Evolutionary conservation across 495 filamentous ascomycete species (phyloP), one percentile per base, ranked within the genome.

Genomic region (Aspergillus heteromorphus): DNA sequence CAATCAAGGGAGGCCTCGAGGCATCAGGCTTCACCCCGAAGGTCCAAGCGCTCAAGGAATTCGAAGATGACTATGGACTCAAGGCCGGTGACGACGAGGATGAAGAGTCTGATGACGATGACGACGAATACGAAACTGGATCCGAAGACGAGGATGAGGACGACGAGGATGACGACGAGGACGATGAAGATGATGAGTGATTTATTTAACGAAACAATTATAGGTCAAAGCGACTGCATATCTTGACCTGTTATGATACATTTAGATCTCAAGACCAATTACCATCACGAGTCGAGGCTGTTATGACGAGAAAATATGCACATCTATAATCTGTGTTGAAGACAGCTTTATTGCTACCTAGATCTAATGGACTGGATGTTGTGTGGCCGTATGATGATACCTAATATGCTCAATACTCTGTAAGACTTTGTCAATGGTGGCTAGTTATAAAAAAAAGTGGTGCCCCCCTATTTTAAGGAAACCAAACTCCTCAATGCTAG

Each of bases 41-140:
- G 51, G 77, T 91, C 21, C 84, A 87, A 61, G 64, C 82, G n/a
- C 75, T 97, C 42, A 83, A 85, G 50, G 80, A 84, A 51, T 97
- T 95, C 67, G 83, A 95, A 65, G 90, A 96, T 61, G 89, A 91
- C 67, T 98, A 98, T 69, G 93, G 92, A 5, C 68, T 97, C 23
- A 81, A 87, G 69, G 77, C 70, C 9, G 84, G 79, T n/a, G 83
- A 83, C 2, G 86, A 81, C 1, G 85, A 87, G 16, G 84, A 80
- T 0, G 81, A 84, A 0, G 82, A 82, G 0, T 82, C 83, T 0
- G 83, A 88, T 0, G 83, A 84, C 0, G 83, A 83, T 0, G 79
- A 80, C 0, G 77, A 82, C 5, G 72, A 71, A 0, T 71, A 71
- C 3, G 68, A 73, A 18, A 73, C 73, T 17, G 76, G 70, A 45